These are phyloP conservation scores for Pseudotulostoma volvatum DNA, from an alignment of 495 filamentous ascomycete species.

Conservation along the genomic window DNA sequence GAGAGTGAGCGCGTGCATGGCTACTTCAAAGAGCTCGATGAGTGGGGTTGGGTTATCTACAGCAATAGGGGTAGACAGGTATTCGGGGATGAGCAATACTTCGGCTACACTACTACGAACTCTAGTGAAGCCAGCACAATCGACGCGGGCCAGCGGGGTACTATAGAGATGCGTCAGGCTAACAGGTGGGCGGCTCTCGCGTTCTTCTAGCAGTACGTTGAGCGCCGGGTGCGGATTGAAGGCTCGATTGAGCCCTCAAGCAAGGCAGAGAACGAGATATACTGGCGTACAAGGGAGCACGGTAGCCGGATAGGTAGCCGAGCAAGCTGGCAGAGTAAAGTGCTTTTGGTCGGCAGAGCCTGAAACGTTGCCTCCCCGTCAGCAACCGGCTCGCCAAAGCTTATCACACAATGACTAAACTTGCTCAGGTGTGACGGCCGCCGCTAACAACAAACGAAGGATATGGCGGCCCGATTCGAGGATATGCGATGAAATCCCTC, in stretches of 20 bases:
- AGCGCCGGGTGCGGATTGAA: conserved; percentile 78
- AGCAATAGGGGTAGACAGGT: conserved; percentile 65
- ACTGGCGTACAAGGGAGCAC: conserved; percentile 67
- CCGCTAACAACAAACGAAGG: conserved; percentile 52
- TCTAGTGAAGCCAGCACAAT: conserved; percentile 8
- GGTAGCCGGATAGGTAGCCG: conserved; percentile 81
- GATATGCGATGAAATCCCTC: conserved; percentile 60
- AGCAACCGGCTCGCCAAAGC: conserved; percentile 17
- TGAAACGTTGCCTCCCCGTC: conserved; percentile 6
- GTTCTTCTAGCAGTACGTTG: conserved; percentile 44
- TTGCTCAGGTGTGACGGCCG: conserved; percentile 18
- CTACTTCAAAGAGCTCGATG: conserved; percentile 67
- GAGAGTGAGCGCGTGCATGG: conserved; percentile 63
- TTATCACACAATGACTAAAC: no score
- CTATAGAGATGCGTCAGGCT: conserved; percentile 9
- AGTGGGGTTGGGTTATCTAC: conserved; percentile 76
- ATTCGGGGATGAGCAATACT: conserved; percentile 12
- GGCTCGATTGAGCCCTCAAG: conserved; percentile 51
- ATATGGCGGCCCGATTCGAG: conserved; percentile 56
- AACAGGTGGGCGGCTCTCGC: conserved; percentile 31
- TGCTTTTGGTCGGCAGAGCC: conserved; percentile 35
- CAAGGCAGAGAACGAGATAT: conserved; percentile 62
- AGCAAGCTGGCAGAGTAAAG: conserved; percentile 77
- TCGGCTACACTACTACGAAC: conserved; percentile 13
- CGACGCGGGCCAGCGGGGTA: neutral